A percentile compares a stretch with the other conserved stretches of the same genome.
Conservation (phyloP, 1,139 yeast species). For the Pneumocystis oryctolagi region DNA sequence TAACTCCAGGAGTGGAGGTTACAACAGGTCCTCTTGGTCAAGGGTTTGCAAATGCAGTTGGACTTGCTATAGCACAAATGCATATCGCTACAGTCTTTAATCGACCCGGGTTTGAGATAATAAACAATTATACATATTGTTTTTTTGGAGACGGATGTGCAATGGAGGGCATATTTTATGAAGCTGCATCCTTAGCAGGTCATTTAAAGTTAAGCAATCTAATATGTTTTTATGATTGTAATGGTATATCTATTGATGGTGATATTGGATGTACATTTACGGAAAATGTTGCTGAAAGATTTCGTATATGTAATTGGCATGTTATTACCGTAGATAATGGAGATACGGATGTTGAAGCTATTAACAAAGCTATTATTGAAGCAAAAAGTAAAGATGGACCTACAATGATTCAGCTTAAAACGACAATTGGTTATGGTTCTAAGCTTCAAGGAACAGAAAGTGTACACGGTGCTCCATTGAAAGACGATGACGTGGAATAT, state of each 20-base stretch:
- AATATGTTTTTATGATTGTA: conserved; percentile 94
- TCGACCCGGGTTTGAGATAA: conserved; percentile 61
- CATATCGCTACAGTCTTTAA: conserved; percentile 88
- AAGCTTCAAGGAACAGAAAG: conserved; percentile 70
- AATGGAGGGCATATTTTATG: conserved; percentile 96
- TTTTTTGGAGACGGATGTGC: conserved; percentile 97
- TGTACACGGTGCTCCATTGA: conserved; percentile 96
- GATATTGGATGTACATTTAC: conserved; percentile 81
- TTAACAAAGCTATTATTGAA: conserved; percentile 51
- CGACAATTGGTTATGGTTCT: conserved; percentile 94
- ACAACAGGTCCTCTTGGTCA: conserved; percentile 99
- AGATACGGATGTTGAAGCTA: conserved; percentile 60
- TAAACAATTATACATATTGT: conserved; percentile 62
- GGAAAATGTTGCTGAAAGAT: conserved; percentile 77
- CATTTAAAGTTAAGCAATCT: conserved; percentile 88
- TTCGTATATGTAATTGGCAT: conserved; percentile 94
- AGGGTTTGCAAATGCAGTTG: conserved; percentile 94
- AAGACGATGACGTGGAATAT: conserved; percentile 83
- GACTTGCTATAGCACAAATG: conserved; percentile 88
- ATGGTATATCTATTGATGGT: conserved; percentile 96
- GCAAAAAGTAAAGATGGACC: conserved; percentile 56
- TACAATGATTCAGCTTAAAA: conserved; percentile 72
- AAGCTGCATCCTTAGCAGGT: conserved; percentile 91
- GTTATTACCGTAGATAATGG: conserved; percentile 64
- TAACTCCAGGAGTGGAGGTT: conserved; percentile 78